Evolutionary conservation across 352 stramenopile genomes (phyloP).

Genomic region (Phytophthora vignae): DNA sequence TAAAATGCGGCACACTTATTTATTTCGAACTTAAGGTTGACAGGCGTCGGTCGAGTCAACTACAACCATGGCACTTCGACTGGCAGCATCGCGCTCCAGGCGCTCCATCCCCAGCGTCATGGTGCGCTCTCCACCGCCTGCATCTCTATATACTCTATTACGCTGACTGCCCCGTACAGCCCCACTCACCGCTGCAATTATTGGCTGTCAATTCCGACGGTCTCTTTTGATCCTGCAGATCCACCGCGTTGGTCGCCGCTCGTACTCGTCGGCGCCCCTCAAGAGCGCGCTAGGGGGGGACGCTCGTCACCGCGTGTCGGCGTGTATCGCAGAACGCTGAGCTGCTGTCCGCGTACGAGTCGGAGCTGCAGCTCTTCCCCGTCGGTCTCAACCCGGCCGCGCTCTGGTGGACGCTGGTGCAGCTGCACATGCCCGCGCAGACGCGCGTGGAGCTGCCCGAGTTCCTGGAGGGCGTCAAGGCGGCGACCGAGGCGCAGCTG

Average conservation of each 20-base stretch:
- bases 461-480: constrained; percentile 48
- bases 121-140: neutral
- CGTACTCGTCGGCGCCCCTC: constrained; percentile 27
- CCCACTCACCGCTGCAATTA: neutral
- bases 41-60: neutral
- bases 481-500: constrained; percentile 36
- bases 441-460: constrained; percentile 46
- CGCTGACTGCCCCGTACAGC: neutral
- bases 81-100: neutral
- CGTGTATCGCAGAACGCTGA: constrained; percentile 30
- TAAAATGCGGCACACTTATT: neutral
- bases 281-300: constrained; percentile 25
- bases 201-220: no score
- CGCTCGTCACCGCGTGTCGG: constrained; percentile 19
- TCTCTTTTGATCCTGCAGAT: neutral
- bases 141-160: neutral
- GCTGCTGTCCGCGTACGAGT: constrained; percentile 31
- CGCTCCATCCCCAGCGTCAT: neutral
- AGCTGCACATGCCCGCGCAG: constrained; percentile 45
- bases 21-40: neutral
- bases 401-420: constrained; percentile 41
- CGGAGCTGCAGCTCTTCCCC: constrained; percentile 38
- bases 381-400: constrained; percentile 28
- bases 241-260: constrained; percentile 14
- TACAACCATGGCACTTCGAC: neutral